These are phyloP conservation scores for Lithospermum erythrorhizon DNA, from an alignment of 257 asterid genomes.

Conservation along the genomic window DNA sequence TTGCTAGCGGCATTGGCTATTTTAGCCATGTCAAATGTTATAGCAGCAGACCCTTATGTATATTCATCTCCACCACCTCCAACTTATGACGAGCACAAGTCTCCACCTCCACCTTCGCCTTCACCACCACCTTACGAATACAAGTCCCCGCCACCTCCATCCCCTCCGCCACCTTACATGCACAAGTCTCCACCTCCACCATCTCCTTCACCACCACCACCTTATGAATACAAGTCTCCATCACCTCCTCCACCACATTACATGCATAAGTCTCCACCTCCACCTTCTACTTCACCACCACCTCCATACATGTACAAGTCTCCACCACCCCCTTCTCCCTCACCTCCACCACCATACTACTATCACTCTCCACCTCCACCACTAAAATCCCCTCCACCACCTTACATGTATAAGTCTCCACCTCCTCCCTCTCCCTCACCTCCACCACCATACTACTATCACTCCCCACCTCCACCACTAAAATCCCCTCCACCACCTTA, in stretches of 20 bases:
- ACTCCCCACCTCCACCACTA: conserved; percentile 24
- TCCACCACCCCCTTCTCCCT: conserved; percentile 22
- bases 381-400: background rate
- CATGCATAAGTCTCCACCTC: conserved; percentile 11
- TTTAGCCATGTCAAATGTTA: conserved; percentile 7
- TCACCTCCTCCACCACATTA: background rate
- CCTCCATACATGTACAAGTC: conserved; percentile 17
- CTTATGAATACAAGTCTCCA: background rate
- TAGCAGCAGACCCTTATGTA: conserved; percentile 14
- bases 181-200: conserved; percentile 2
- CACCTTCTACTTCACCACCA: conserved; percentile 21
- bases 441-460: conserved; percentile 19
- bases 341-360: conserved; percentile 12
- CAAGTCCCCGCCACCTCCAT: conserved; percentile 16
- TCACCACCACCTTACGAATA: conserved; percentile 11
- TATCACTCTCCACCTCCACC: conserved; percentile 1
- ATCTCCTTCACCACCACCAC: background rate
- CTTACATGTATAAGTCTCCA: conserved; percentile 7
- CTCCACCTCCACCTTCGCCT: conserved; percentile 13
- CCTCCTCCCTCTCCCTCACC: conserved; percentile 22
- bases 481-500: conserved; percentile 23
- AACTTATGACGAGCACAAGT: conserved; percentile 9
- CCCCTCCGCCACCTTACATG: conserved; percentile 1
- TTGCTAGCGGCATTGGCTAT: conserved; percentile 16
- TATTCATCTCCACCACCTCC: conserved; percentile 11